These are phyloP conservation scores for Actinomucor elegans DNA, from an alignment of 371 early-diverging fungal species.

Conservation along the genomic window DNA sequence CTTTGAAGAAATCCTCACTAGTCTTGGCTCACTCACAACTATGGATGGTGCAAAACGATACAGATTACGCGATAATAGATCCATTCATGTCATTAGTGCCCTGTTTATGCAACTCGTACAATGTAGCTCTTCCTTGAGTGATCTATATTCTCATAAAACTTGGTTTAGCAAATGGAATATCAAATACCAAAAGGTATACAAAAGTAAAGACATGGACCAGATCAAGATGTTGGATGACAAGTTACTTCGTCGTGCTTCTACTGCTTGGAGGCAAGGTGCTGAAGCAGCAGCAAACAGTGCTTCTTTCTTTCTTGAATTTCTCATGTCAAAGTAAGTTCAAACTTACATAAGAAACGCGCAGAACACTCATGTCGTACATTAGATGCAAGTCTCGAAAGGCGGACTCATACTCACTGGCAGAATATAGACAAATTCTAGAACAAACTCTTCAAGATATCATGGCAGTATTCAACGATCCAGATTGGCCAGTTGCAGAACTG, in stretches of 20 bases:
- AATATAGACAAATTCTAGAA: constrained; percentile 75
- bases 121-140: constrained; percentile 50
- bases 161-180: constrained; percentile 39
- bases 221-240: constrained; percentile 19
- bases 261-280: constrained; percentile 35
- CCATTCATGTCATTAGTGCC: constrained; percentile 77
- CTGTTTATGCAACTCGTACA: constrained; percentile 84
- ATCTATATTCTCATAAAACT: constrained; percentile 17
- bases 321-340: constrained; percentile 53
- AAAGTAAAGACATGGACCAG: constrained; percentile 26
- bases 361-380: neutral
- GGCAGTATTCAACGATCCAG: constrained; percentile 75
- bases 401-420: constrained; percentile 55
- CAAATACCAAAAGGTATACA: constrained; percentile 30
- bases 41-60: constrained; percentile 57
- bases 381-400: constrained; percentile 59
- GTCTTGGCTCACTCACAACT: constrained; percentile 62
- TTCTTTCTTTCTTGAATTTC: constrained; percentile 62
- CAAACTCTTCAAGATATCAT: constrained; percentile 74
- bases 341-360: neutral
- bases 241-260: constrained; percentile 19
- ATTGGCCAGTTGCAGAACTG: constrained; percentile 89
- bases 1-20: constrained; percentile 80
- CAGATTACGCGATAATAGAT: constrained; percentile 62
- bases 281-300: constrained; percentile 65